phyloP scores from a whole-genome alignment of 139 green algal species.

The Haematococcus sp. region DNA sequence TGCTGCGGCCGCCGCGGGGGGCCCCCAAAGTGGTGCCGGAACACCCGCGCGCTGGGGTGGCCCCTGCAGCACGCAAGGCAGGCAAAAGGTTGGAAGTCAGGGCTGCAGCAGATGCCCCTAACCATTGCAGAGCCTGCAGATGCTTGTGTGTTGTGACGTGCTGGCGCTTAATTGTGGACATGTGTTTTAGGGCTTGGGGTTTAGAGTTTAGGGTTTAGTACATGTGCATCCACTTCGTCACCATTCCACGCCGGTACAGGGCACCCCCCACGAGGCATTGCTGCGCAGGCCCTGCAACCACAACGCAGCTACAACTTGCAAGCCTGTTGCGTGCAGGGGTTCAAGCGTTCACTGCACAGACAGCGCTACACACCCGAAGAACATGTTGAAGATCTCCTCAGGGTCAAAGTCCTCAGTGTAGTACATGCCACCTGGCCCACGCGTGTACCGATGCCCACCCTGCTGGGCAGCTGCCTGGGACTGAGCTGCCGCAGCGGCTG shows the following conservation, averaged over 20 bases:
- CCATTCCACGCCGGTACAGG: no score
- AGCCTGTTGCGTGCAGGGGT: neutral
- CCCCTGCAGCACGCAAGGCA: neutral
- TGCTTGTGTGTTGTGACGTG: no score
- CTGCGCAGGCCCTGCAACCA: no score
- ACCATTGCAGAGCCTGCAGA: no score
- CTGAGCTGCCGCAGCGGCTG: constrained; percentile 17
- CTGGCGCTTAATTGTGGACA: no score
- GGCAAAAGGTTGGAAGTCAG: no score
- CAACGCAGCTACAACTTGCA: no score
- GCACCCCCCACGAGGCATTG: no score
- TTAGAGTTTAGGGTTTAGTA: no score
- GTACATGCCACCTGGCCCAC: constrained; percentile 6
- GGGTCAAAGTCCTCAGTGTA: constrained; percentile 59
- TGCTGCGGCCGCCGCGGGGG: neutral
- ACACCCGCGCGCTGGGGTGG: constrained; percentile 20
- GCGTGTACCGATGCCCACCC: neutral
- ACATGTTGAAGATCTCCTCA: constrained; percentile 74
- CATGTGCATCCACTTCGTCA: no score
- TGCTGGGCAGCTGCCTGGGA: neutral
- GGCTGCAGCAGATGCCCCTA: neutral
- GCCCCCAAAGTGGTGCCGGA: constrained; percentile 29
- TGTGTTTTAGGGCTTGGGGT: no score
- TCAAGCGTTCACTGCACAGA: neutral
- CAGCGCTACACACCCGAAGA: constrained; percentile 51